Evolutionary conservation across 2,329 filamentous ascomycete species (phyloP).

Genomic region (Scopulariopsis brevicaulis): DNA sequence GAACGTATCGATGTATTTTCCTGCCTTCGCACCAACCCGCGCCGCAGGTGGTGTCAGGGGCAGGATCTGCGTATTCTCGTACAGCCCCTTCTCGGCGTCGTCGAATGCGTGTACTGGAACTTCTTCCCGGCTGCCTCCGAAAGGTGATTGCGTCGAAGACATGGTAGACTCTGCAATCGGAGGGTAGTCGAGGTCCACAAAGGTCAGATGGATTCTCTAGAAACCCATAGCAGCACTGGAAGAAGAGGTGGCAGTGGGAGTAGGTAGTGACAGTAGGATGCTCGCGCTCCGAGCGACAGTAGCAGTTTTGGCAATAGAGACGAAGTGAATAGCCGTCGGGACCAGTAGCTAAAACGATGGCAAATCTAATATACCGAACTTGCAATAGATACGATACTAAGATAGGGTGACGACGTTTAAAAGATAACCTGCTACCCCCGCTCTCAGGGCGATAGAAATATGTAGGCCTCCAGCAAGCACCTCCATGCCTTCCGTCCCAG

Average conservation of each 20-base stretch:
- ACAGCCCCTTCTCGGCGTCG: constrained; percentile 23
- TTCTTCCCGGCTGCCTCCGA: neutral
- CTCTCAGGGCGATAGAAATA: too few species aligned
- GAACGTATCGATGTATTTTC: constrained; percentile 11
- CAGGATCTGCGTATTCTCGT: constrained; percentile 13
- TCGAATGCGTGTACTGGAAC: constrained; percentile 10
- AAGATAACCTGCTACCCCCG: too few species aligned
- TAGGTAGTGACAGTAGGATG: neutral
- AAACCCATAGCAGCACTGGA: neutral
- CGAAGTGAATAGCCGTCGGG: neutral
- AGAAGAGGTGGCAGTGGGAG: neutral
- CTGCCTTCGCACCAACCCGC: constrained; percentile 11
- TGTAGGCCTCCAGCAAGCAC: too few species aligned
- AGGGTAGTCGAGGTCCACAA: too few species aligned
- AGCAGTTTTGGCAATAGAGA: too few species aligned
- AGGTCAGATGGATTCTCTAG: too few species aligned
- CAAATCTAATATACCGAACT: too few species aligned
- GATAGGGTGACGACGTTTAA: too few species aligned
- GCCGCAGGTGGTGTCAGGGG: constrained; percentile 12
- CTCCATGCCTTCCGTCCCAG: too few species aligned
- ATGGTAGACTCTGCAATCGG: neutral
- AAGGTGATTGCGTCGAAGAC: neutral
- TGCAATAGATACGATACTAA: too few species aligned
- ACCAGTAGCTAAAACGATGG: neutral
- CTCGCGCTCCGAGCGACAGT: neutral